Evolutionary conservation across 1,284 basidiomycete species (phyloP).

Genomic region (Veloboletus limbatus): DNA sequence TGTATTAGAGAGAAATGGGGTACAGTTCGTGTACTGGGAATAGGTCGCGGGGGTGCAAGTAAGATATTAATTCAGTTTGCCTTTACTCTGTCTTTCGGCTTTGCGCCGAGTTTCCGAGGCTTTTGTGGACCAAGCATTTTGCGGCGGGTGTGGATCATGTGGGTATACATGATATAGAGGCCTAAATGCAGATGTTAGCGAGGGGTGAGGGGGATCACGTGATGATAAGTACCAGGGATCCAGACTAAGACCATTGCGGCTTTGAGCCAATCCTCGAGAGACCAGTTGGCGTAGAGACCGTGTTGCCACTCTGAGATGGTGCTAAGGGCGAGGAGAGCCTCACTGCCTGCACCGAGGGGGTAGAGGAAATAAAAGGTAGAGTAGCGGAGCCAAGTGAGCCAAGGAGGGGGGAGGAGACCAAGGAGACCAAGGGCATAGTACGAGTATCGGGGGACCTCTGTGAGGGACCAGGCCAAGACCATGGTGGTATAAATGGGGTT

Average conservation of each 20-base stretch:
- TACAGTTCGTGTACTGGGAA: too few species aligned
- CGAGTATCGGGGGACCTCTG: conserved; percentile 90
- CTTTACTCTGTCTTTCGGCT: conserved; percentile 26
- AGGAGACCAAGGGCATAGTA: conserved; percentile 82
- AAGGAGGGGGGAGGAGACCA: conserved; percentile 31
- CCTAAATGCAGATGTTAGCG: conserved; percentile 14
- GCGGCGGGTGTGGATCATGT: conserved; percentile 85
- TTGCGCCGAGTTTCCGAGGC: conserved; percentile 26
- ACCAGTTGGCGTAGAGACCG: conserved; percentile 40
- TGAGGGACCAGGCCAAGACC: conserved; percentile 91
- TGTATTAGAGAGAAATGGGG: too few species aligned
- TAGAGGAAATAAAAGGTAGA: conserved; percentile 93
- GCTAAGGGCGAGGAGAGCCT: conserved; percentile 81
- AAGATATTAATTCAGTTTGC: conserved; percentile 12
- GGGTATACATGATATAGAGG: conserved; percentile 83
- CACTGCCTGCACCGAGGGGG: conserved; percentile 87
- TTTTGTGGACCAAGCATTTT: conserved; percentile 62
- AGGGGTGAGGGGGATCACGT: not conserved
- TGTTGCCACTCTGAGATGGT: conserved; percentile 60
- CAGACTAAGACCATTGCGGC: conserved; percentile 74
- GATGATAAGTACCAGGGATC: conserved; percentile 75
- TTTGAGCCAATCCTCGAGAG: conserved; percentile 54
- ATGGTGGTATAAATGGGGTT: conserved; percentile 88
- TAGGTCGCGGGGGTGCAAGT: not conserved
- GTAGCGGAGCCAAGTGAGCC: conserved; percentile 75